phyloP scores from a whole-genome alignment of 805 yeast species.

The Kluyveromyces lactis region DNA sequence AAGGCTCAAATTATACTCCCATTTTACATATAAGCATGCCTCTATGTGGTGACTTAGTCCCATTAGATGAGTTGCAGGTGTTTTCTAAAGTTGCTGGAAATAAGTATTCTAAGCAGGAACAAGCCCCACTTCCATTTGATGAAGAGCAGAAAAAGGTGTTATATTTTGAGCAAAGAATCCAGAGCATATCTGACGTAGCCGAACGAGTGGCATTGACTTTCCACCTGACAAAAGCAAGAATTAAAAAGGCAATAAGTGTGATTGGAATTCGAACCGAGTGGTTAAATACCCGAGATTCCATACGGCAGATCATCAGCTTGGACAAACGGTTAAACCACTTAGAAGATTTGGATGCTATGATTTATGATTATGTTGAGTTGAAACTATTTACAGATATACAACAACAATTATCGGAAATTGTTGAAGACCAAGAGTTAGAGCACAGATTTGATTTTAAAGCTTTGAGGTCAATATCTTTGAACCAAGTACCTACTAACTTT shows the following conservation, averaged over 20 bases:
- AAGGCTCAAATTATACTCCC: conserved; percentile 47
- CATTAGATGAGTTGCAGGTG: conserved; percentile 10
- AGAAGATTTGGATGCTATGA: conserved; percentile 38
- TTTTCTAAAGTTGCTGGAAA: neutral
- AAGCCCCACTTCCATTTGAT: conserved; percentile 4
- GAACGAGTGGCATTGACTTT: conserved; percentile 2
- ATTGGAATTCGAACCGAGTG: neutral
- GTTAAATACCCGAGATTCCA: neutral
- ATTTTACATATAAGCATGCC: conserved; percentile 52
- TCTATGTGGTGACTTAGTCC: conserved; percentile 36
- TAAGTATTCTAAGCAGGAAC: neutral
- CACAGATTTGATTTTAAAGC: conserved; percentile 18
- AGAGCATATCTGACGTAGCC: neutral
- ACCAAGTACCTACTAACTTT: conserved; percentile 40
- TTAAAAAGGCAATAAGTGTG: neutral
- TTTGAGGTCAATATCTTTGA: conserved; percentile 30
- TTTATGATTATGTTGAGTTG: conserved; percentile 66
- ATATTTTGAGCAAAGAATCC: conserved; percentile 7
- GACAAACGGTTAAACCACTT: conserved; percentile 13
- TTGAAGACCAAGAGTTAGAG: conserved; percentile 16
- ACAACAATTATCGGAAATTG: conserved; percentile 34
- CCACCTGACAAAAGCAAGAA: conserved; percentile 1
- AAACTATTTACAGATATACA: conserved; percentile 62
- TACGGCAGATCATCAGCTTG: neutral
- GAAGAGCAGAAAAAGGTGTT: conserved; percentile 1